These are phyloP conservation scores for Pyrus communis DNA, from an alignment of 306 rosid genomes.

Conservation along the genomic window DNA sequence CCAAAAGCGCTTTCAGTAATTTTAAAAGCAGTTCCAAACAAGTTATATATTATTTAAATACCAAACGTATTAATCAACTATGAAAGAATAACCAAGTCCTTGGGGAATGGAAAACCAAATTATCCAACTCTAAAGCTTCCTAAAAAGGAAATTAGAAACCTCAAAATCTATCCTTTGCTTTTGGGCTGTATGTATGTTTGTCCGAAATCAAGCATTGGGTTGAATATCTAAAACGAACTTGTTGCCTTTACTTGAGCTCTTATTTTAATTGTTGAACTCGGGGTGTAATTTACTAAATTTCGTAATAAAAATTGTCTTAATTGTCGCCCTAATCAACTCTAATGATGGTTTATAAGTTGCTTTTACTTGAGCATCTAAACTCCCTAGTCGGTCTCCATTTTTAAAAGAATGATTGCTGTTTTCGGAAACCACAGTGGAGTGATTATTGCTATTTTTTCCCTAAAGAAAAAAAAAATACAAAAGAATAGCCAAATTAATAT, in stretches of 20 bases:
- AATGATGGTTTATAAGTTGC: not conserved
- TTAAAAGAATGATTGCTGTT: not conserved
- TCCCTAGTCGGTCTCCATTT: not conserved
- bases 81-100: not conserved
- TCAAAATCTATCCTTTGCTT: not conserved
- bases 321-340: not conserved
- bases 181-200: not conserved
- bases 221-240: too few species aligned
- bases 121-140: not conserved
- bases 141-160: too few species aligned
- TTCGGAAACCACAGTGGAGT: not conserved
- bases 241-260: too few species aligned
- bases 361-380: not conserved
- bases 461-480: too few species aligned
- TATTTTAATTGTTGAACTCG: too few species aligned
- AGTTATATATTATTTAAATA: fast-evolving
- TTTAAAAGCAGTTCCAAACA: too few species aligned
- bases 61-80: not conserved
- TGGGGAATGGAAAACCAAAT: not conserved
- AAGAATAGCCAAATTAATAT: too few species aligned
- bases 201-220: not conserved
- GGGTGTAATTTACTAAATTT: too few species aligned
- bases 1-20: too few species aligned
- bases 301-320: too few species aligned
- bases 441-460: too few species aligned